Base-by-base conservation (phyloP, 768 basidiomycete genomes). In the Goffeauzyma gilvescens region DNA sequence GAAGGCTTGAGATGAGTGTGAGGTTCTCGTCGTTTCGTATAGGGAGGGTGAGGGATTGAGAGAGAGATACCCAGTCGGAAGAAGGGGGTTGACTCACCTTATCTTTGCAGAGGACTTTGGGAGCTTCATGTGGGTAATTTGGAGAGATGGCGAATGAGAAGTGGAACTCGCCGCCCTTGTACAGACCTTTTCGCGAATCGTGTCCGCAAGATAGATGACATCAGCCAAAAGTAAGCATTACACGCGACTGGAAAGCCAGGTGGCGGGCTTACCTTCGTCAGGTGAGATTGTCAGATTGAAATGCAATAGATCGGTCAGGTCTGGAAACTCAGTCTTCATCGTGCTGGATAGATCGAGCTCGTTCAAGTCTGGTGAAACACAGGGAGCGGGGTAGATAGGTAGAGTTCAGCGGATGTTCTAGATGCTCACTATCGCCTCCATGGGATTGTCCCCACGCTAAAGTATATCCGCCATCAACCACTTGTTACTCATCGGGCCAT, bases 91-190 rank as follows among this genome's bases (percentile, higher is more conserved):
- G 15, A 62, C 78, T 44, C 59, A 89, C 90, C 51, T 77, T 93
- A 60, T 85, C 85, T 34, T 77, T 79, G 68, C 90, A 96, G 62
- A 90, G 87, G 68, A 98, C 93, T 67, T 95, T 98, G 57, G 93
- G 93, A 39, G 93, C 87, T 55, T 98, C 90, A 63, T 98, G 93
- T 42, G 93, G 93, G 66, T 98, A 98, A 67, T 90, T 95, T 65
- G 76, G 78, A 67, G 85, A 93, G 74, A 98, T 95, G 52, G 71
- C 74, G 66, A 98, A 89, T 28, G 85, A 86, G 71, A 98, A 98
- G 42, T 69, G 66, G 69, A 96, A 98, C 15, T 78, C 69, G 51
- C 87, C 90, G 55, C 85, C 84, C 67, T 86, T 84, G 72, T 98
- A 98, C 82, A 98, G 95, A 55, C 93, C 90, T 96, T 47, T 5